Base-by-base conservation (phyloP, 1,284 basidiomycete genomes). In the Phellopilus nigrolimitatus region DNA sequence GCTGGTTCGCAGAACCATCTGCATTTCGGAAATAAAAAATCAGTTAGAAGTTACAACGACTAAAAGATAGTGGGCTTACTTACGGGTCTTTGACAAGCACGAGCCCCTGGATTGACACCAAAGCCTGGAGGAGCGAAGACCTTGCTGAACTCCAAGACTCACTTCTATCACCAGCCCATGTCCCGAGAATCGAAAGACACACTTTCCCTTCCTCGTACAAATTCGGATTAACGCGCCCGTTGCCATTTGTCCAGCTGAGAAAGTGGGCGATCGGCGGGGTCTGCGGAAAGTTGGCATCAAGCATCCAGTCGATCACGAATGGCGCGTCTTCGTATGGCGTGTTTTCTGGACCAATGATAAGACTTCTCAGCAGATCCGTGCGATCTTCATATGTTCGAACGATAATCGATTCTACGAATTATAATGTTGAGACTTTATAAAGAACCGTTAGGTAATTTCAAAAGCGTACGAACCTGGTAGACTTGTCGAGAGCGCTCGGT, bases 191-290 rank as follows among this genome's bases (percentile, higher is more conserved):
- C 21, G 90, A 94, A 44, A 97, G 67, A 62, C 94, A 97, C 34
- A 97, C 92, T 66, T 95, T 95, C 39, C 93, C 93, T 60, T 97
- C 94, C 63, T 95, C 92, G 61, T 97, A 97, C 43, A 97, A 69
- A 67, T 97, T 30, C 49, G 37, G 64, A 78, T 63, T 71, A 83
- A 87, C 89, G 73, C 91, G 75, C 15, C 93, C 93, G 61, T 93
- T 92, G 8, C 91, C 93, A 64, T 91, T 91, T 8, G 94, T 97
- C 88, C 93, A 95, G 56, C 90, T 93, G 54, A 86, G 78, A 68
- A 97, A 97, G 68, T 92, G 86, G 3, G 94, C 94, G 38, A 84
- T 73, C 0, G 94, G 94, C 4, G 94, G 92, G 57, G 80, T 82
- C 59, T 87, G 76, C 2, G 94, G 94, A 66, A 93, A 97, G 62